Percentiles rank a stretch among this genome's conserved stretches.
Evolutionary conservation across 2,329 filamentous ascomycete species (phyloP).

Genomic region (Colletotrichum euphorbiae): DNA sequence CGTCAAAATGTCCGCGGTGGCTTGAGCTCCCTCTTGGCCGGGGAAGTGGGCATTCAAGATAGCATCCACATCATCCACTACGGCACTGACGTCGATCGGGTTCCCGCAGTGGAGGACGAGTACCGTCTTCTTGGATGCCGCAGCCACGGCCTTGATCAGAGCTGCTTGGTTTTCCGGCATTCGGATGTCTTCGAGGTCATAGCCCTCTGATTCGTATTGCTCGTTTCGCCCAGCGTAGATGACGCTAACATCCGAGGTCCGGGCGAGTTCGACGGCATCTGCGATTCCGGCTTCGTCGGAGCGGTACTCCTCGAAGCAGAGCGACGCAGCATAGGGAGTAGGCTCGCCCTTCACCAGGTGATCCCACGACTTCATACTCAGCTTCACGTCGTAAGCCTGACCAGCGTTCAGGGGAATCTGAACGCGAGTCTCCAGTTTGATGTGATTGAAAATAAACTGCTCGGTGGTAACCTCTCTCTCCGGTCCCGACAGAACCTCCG

Average conservation of each 20-base stretch:
- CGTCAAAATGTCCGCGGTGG: slow-evolving; percentile 33
- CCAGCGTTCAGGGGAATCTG: slow-evolving; percentile 33
- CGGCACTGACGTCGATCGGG: slow-evolving; percentile 34
- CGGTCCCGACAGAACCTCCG: slow-evolving; percentile 32
- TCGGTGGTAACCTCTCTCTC: slow-evolving; percentile 37
- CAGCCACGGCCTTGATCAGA: slow-evolving; percentile 36
- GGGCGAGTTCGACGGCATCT: slow-evolving; percentile 26
- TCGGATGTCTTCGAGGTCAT: slow-evolving; percentile 36
- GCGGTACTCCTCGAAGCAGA: slow-evolving; percentile 34
- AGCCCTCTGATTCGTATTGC: slow-evolving; percentile 40
- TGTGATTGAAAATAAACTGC: slow-evolving; percentile 42
- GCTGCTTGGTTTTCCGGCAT: slow-evolving; percentile 35
- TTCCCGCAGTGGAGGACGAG: slow-evolving; percentile 35
- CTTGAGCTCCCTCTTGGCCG: slow-evolving; percentile 36
- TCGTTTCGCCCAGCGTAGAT: slow-evolving; percentile 38
- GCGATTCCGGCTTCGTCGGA: slow-evolving; percentile 31
- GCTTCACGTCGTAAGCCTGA: slow-evolving; percentile 30
- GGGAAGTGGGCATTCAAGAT: slow-evolving; percentile 37
- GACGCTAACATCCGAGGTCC: slow-evolving; percentile 32
- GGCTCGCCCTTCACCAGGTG: slow-evolving; percentile 31
- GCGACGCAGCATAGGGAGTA: slow-evolving; percentile 31
- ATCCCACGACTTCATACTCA: slow-evolving; percentile 33
- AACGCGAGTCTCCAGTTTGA: slow-evolving; percentile 38
- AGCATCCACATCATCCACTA: slow-evolving; percentile 35
- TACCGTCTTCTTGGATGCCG: slow-evolving; percentile 19